Conservation (phyloP, 1,284 basidiomycete genomes). For the Fistulinella cinereoalba region DNA sequence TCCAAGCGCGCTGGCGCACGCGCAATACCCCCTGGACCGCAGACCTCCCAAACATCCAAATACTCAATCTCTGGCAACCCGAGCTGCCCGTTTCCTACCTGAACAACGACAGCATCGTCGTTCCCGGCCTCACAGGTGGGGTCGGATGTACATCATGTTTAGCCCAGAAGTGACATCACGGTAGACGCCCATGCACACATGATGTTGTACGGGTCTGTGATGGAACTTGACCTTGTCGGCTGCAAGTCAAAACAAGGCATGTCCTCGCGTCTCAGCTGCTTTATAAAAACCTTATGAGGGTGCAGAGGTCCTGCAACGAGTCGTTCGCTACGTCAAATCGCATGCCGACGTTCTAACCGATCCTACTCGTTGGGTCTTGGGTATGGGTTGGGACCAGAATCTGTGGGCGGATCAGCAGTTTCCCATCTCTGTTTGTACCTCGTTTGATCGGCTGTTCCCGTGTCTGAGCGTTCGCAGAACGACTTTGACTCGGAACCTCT, state of each 20-base stretch:
- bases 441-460: background rate
- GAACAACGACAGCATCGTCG: constrained; percentile 48
- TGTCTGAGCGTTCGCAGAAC: constrained; percentile 35
- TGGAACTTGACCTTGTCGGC: constrained; percentile 60
- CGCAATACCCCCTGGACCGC: background rate
- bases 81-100: constrained; percentile 43
- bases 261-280: too few relatives aligned
- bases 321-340: constrained; percentile 61
- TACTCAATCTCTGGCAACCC: constrained; percentile 17
- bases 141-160: background rate
- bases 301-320: constrained; percentile 57
- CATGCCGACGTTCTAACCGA: constrained; percentile 56
- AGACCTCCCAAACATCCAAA: constrained; percentile 6
- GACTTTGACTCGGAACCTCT: constrained; percentile 63
- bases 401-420: constrained; percentile 65
- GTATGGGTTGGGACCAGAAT: constrained; percentile 94
- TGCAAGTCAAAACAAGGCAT: constrained; percentile 59
- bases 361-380: constrained; percentile 70
- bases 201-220: constrained; percentile 64
- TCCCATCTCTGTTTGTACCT: constrained; percentile 67
- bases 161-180: background rate
- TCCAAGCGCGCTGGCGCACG: constrained; percentile 24
- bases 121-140: constrained; percentile 70
- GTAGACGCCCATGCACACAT: constrained; percentile 82
- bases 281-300: constrained; percentile 1